phyloP scores from a whole-genome alignment of 345 rosid genomes.

The Rhodamnia rubescens region DNA sequence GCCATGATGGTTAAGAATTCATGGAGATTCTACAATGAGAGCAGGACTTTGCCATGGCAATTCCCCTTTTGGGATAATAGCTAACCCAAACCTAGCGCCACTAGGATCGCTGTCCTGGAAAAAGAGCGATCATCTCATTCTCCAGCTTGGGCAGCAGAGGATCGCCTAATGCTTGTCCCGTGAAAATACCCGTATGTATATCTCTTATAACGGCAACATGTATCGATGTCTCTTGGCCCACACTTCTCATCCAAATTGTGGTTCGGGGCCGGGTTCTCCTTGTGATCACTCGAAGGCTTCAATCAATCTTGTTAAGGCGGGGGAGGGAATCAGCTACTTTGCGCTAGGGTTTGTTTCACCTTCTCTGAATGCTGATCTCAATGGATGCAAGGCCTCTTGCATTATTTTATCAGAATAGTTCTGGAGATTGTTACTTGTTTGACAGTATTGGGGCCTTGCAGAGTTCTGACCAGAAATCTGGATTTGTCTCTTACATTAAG shows the following conservation, averaged over 20 bases:
- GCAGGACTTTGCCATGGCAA: slow-evolving; percentile 41
- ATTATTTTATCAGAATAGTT: slow-evolving; percentile 54
- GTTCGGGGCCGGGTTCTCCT: slow-evolving; percentile 38
- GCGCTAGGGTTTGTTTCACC: slow-evolving; percentile 54
- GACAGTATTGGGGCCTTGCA: slow-evolving; percentile 57
- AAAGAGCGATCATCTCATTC: slow-evolving; percentile 54
- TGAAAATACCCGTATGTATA: slow-evolving; percentile 16
- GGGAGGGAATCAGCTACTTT: slow-evolving; percentile 43
- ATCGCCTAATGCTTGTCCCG: slow-evolving; percentile 17
- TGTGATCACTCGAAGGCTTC: slow-evolving; percentile 29
- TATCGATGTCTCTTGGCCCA: slow-evolving; percentile 60
- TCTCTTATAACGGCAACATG: slow-evolving; percentile 33
- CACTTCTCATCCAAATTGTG: slow-evolving; percentile 23
- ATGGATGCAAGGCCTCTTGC: slow-evolving; percentile 62
- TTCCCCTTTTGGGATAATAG: slow-evolving; percentile 17
- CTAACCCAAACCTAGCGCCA: slow-evolving; percentile 33
- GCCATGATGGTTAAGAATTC: slow-evolving; percentile 51
- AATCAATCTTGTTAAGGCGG: slow-evolving; percentile 46
- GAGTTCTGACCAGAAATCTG: slow-evolving; percentile 11
- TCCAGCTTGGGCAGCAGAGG: slow-evolving; percentile 19
- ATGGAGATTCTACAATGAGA: slow-evolving; percentile 64
- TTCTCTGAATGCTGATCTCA: slow-evolving; percentile 36
- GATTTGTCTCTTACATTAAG: slow-evolving; percentile 47
- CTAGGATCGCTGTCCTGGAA: slow-evolving; percentile 70
- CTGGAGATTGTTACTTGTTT: slow-evolving; percentile 60